Evolutionary conservation across 2,329 filamentous ascomycete genomes (phyloP).

Genomic region (Fusarium sarcochroum): DNA sequence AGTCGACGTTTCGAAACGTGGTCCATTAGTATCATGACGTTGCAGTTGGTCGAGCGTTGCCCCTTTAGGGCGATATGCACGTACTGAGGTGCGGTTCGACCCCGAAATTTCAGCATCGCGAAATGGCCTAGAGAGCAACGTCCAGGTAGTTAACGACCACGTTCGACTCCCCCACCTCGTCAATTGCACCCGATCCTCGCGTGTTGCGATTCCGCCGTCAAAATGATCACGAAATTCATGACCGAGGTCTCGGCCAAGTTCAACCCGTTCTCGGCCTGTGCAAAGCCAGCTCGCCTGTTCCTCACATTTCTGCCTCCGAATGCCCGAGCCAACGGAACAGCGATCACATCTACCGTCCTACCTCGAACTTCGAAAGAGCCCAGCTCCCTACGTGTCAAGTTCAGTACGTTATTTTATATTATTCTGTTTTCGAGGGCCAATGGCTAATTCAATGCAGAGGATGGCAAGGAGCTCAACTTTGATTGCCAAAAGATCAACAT

Average conservation of each 20-base stretch:
- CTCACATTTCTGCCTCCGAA: constrained; percentile 86
- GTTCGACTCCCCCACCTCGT: constrained; percentile 7
- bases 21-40: constrained; percentile 47
- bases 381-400: constrained; percentile 82
- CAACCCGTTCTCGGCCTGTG: constrained; percentile 87
- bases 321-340: constrained; percentile 80
- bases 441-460: constrained; percentile 70
- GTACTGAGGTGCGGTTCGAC: constrained; percentile 29
- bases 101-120: constrained; percentile 46
- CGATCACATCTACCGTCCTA: constrained; percentile 83
- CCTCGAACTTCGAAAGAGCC: constrained; percentile 77
- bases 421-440: constrained; percentile 27
- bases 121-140: constrained; percentile 7
- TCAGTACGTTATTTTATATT: constrained; percentile 72
- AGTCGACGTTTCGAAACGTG: constrained; percentile 43
- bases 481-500: constrained; percentile 86
- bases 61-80: constrained; percentile 46
- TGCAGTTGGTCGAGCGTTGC: constrained; percentile 27
- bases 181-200: constrained; percentile 9
- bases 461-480: constrained; percentile 90
- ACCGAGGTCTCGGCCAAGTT: constrained; percentile 88
- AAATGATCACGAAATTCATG: constrained; percentile 88
- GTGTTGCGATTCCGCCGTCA: constrained; percentile 45
- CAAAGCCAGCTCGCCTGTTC: constrained; percentile 89
- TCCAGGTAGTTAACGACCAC: constrained; percentile 22